phyloP scores from a whole-genome alignment of 179 eudicot genomes.

The Silene coronaria region DNA sequence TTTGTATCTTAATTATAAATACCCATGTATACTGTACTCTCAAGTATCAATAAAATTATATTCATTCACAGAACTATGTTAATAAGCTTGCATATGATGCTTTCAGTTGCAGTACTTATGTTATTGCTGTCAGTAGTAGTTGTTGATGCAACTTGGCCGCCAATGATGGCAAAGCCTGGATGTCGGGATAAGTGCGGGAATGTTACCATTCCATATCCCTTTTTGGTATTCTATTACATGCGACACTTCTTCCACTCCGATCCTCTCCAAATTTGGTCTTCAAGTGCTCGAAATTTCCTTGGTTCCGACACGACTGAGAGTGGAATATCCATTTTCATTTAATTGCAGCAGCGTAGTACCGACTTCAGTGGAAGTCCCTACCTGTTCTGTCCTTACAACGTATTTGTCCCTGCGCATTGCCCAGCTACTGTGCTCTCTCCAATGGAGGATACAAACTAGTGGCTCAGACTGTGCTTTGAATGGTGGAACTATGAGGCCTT shows the following conservation, averaged over 20 bases:
- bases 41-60: too few species aligned
- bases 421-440: conserved; percentile 14
- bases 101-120: background rate
- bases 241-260: conserved; percentile 11
- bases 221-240: conserved; percentile 25
- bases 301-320: background rate
- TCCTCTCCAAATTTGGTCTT: conserved; percentile 10
- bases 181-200: conserved; percentile 26
- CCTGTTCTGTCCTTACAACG: conserved; percentile 13
- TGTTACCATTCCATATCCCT: conserved; percentile 32
- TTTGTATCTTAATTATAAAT: too few species aligned
- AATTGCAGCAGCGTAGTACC: conserved; percentile 13
- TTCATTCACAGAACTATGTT: too few species aligned
- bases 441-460: background rate
- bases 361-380: conserved; percentile 30
- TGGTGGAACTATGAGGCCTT: too few species aligned
- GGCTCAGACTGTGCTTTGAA: too few species aligned
- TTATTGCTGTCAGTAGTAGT: background rate
- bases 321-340: conserved; percentile 4
- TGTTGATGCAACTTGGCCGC: background rate
- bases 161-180: conserved; percentile 21
- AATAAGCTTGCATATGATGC: background rate
- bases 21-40: too few species aligned
- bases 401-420: conserved; percentile 18
- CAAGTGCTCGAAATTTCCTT: conserved; percentile 17